phyloP scores from a whole-genome alignment of 2,329 filamentous ascomycete genomes.

The Fusarium sp. region DNA sequence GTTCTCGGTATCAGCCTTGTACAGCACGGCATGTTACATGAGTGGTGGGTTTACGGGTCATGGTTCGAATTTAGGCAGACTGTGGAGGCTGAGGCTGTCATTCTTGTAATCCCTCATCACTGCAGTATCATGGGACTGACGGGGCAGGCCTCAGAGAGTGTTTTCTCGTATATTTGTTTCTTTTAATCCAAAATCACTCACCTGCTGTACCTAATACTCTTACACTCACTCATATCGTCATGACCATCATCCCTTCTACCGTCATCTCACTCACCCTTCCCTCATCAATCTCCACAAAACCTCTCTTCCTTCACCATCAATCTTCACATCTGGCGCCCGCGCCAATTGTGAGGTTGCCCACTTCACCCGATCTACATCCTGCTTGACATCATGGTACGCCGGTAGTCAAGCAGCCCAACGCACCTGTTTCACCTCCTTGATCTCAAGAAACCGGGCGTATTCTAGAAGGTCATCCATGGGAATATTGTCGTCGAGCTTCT shows the following conservation, averaged over 20 bases:
- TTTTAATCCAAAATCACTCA: background rate
- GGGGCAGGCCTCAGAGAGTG: background rate
- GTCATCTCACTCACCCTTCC: background rate
- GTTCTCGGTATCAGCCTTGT: slow-evolving; percentile 32
- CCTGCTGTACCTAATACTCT: background rate
- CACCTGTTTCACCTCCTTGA: slow-evolving; percentile 43
- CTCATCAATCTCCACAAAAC: background rate
- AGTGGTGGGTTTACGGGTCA: slow-evolving; percentile 20
- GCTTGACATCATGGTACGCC: background rate
- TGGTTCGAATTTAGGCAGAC: slow-evolving; percentile 41
- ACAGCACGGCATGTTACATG: slow-evolving; percentile 25
- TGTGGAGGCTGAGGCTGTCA: slow-evolving; percentile 37
- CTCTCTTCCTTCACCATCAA: background rate
- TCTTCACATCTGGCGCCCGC: background rate
- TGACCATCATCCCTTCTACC: background rate
- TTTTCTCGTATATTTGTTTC: slow-evolving; percentile 21
- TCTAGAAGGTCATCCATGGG: slow-evolving; percentile 40
- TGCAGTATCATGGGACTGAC: slow-evolving; percentile 23
- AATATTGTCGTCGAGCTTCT: slow-evolving; percentile 41
- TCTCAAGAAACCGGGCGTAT: slow-evolving; percentile 38
- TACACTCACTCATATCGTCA: background rate
- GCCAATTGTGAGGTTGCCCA: slow-evolving; percentile 6
- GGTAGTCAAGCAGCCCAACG: slow-evolving; percentile 33
- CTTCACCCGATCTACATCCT: background rate
- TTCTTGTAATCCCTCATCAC: slow-evolving; percentile 24